Percentiles rank a stretch among this genome's conserved stretches.
These are phyloP conservation scores for Colletotrichum paranaense DNA, from an alignment of 2,329 filamentous ascomycete species.

Conservation along the genomic window DNA sequence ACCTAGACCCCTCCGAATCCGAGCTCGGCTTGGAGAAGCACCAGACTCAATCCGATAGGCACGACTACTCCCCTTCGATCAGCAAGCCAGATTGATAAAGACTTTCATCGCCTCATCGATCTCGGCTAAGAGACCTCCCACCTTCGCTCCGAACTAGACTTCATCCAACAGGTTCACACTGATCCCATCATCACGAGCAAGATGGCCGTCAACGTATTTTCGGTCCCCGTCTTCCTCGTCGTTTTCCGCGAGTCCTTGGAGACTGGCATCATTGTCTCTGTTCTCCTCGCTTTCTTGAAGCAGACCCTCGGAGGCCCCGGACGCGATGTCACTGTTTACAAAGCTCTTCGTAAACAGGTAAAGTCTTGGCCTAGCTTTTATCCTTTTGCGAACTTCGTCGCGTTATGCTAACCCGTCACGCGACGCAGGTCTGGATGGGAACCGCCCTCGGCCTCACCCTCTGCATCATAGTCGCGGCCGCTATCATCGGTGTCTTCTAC, in stretches of 20 bases:
- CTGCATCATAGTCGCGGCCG: constrained; percentile 71
- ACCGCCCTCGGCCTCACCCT: constrained; percentile 68
- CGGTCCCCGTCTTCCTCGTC: constrained; percentile 88
- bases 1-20: too few species aligned
- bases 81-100: background rate
- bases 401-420: background rate
- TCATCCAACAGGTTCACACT: background rate
- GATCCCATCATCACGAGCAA: constrained; percentile 9
- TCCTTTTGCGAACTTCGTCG: background rate
- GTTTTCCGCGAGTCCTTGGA: constrained; percentile 89
- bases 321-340: constrained; percentile 72
- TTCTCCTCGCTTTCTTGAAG: constrained; percentile 86
- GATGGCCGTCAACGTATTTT: constrained; percentile 78
- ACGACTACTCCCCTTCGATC: background rate
- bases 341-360: constrained; percentile 73
- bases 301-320: constrained; percentile 77
- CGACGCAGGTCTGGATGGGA: constrained; percentile 68
- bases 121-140: too few species aligned
- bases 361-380: background rate
- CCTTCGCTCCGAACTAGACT: too few species aligned
- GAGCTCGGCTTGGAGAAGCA: too few species aligned
- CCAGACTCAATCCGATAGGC: too few species aligned
- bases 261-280: constrained; percentile 85
- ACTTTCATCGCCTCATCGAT: too few species aligned
- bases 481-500: constrained; percentile 78